phyloP scores from a whole-genome alignment of 1,284 basidiomycete species.

The Ceratobasidium theobromae region DNA sequence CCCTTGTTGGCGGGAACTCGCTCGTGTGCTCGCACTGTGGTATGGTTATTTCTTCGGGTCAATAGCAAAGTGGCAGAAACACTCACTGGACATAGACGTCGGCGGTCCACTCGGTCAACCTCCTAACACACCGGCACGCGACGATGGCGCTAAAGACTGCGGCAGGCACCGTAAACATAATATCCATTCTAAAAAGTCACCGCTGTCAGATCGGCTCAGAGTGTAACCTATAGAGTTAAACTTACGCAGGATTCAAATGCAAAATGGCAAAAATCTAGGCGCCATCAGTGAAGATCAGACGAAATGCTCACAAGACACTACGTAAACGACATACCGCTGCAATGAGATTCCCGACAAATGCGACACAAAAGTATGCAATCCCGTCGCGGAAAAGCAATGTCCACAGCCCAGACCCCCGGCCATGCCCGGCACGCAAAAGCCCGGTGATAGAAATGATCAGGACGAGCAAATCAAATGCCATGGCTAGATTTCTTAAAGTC shows the following conservation, averaged over 20 bases:
- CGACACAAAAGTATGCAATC: constrained; percentile 26
- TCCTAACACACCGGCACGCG: constrained; percentile 32
- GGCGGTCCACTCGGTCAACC: constrained; percentile 29
- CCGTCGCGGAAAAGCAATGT: constrained; percentile 31
- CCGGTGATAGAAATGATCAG: constrained; percentile 64
- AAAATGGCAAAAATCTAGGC: constrained; percentile 15
- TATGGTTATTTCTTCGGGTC: background rate
- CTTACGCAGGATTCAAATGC: constrained; percentile 21
- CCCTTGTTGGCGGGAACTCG: constrained; percentile 10
- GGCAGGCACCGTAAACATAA: constrained; percentile 35
- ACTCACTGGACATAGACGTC: constrained; percentile 33
- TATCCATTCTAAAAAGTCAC: constrained; percentile 27
- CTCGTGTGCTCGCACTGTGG: background rate
- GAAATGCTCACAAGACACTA: background rate
- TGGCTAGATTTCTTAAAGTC: too few relatives aligned
- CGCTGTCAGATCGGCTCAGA: background rate
- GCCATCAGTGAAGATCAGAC: background rate
- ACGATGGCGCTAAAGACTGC: constrained; percentile 31
- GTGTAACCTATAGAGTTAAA: background rate
- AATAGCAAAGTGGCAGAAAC: background rate
- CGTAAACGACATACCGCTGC: constrained; percentile 53
- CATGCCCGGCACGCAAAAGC: constrained; percentile 35
- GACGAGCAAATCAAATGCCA: constrained; percentile 68
- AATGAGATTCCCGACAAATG: constrained; percentile 57
- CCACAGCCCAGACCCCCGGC: constrained; percentile 29